Base-by-base conservation (phyloP, 495 filamentous ascomycete genomes). In the Rusavskia elegans region DNA sequence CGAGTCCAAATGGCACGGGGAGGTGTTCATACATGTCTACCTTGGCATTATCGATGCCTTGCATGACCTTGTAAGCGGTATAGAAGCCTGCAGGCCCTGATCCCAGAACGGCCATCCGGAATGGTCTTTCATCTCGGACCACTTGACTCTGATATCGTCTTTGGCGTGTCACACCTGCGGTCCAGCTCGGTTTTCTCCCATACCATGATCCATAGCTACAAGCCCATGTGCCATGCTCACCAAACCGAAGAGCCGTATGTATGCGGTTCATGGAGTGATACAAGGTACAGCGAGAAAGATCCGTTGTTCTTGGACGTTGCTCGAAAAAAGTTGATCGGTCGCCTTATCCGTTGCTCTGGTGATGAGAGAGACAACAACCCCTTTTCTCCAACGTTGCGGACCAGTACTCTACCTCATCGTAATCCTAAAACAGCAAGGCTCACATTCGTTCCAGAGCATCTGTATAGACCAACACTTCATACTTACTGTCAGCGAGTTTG, bases 61-160 rank as follows among this genome's bases (percentile, higher is more conserved):
- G 73, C 68, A 97, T 79, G 51, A 90, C 75, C 52, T 88, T 76
- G 56, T 89, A 85, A 4, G 92, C 83, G 5, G 93, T 85, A 62
- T 97, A 98, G 67, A 97, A 98, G 5, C 92, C 92, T 41, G 93
- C 92, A 5, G 92, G 92, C 0, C 92, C 92, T 36, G 93, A 96
- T 50, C 92, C 92, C 61, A 98, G 82, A 50, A 98, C 75, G 57
- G 89, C 92, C 56, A 97, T 72, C 36, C 84, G 82, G 53, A 85
- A 77, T 0, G 81, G 81, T 27, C 72, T 70, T 36, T 68, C 71
- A 59, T 70, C 61, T 30, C 66, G 58, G 37, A 62, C 52, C 10
- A 58, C 52, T 54, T 57, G 53, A 50, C 60, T 59, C 32, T 52
- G 51, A 48, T 54, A 8, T 11, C 57, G 51, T 44, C 37, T 32